Conservation (phyloP, 768 basidiomycete species). For the Kwoniella sp. region DNA sequence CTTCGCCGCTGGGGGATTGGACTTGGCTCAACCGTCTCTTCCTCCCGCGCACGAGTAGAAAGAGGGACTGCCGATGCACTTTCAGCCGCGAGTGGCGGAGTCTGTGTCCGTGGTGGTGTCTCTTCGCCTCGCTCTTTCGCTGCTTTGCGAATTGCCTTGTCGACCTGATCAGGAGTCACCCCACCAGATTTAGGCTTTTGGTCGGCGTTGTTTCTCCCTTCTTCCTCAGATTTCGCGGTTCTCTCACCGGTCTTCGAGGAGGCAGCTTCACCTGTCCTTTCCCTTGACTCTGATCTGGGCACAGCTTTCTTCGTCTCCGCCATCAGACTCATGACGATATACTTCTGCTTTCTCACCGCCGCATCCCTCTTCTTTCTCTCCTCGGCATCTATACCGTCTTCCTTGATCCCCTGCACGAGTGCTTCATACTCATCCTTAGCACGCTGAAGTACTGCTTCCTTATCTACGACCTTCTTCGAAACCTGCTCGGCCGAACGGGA, state of each 20-base stretch:
- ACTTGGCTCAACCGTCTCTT: too few relatives aligned
- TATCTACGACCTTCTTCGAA: neutral
- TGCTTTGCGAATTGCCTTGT: neutral
- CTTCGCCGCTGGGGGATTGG: too few relatives aligned
- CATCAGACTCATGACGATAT: neutral
- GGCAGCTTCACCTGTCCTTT: neutral
- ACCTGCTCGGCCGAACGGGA: neutral
- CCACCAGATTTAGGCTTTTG: neutral
- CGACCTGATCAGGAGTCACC: conserved; percentile 1
- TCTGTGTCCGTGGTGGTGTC: neutral
- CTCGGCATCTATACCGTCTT: neutral
- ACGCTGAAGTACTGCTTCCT: neutral
- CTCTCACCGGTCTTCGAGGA: neutral
- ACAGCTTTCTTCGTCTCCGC: neutral
- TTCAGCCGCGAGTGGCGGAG: neutral
- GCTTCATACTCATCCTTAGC: neutral
- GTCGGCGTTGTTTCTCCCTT: neutral
- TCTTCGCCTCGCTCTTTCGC: neutral
- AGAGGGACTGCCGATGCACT: too few relatives aligned
- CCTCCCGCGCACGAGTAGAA: too few relatives aligned
- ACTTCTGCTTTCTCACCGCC: neutral
- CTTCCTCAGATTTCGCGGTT: neutral
- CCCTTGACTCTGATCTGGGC: neutral
- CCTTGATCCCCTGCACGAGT: neutral
- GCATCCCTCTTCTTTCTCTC: neutral